Evolutionary conservation across 2,329 filamentous ascomycete genomes (phyloP).

Genomic region (Trichoderma polysporum): DNA sequence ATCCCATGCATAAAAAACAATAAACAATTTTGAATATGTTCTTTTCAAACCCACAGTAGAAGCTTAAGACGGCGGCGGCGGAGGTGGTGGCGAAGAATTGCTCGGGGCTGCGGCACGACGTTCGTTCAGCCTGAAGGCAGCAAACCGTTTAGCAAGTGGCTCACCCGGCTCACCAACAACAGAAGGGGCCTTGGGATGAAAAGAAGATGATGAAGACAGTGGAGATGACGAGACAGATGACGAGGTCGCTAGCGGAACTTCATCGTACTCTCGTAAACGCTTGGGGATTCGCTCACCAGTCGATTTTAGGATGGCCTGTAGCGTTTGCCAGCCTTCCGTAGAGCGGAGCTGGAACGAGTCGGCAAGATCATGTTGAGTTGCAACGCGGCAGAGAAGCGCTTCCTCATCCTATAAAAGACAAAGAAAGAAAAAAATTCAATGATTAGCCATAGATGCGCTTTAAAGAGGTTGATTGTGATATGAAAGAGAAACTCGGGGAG

Average conservation of each 20-base stretch:
- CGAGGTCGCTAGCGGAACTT: slow-evolving; percentile 29
- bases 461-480: background rate
- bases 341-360: slow-evolving; percentile 82
- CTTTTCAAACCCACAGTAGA: background rate
- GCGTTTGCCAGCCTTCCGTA: slow-evolving; percentile 88
- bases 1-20: background rate
- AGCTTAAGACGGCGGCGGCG: slow-evolving; percentile 26
- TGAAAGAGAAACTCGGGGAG: slow-evolving; percentile 10
- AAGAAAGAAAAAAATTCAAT: background rate
- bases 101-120: slow-evolving; percentile 27
- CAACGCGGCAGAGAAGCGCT: slow-evolving; percentile 78
- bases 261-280: slow-evolving; percentile 52
- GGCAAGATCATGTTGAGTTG: slow-evolving; percentile 74
- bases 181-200: slow-evolving; percentile 29
- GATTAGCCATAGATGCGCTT: background rate
- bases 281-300: slow-evolving; percentile 95
- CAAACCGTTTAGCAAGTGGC: slow-evolving; percentile 65
- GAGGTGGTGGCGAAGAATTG: slow-evolving; percentile 27
- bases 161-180: slow-evolving; percentile 43
- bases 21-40: slow-evolving; percentile 1
- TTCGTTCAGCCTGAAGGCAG: slow-evolving; percentile 63
- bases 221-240: slow-evolving; percentile 29
- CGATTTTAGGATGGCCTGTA: slow-evolving; percentile 90
- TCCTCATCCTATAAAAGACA: slow-evolving; percentile 80
- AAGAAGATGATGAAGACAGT: slow-evolving; percentile 26